These are phyloP conservation scores for Pichia californica DNA, from an alignment of 805 yeast genomes.

Conservation along the genomic window DNA sequence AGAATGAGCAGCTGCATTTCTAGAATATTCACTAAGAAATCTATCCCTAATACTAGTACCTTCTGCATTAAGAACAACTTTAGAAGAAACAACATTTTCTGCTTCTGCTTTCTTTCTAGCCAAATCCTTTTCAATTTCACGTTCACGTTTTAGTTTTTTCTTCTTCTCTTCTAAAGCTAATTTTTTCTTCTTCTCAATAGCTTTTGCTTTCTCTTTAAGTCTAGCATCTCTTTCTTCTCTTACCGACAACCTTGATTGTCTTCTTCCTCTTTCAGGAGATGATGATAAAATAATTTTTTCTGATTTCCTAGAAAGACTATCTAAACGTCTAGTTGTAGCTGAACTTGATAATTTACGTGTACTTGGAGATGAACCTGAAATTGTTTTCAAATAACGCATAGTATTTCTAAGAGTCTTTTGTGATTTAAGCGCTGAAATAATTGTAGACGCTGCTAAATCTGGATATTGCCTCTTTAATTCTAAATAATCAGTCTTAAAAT, in stretches of 20 bases:
- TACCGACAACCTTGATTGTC: too few species aligned
- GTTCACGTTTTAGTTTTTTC: not conserved
- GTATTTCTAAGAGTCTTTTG: constrained; percentile 30
- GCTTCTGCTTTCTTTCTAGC: constrained; percentile 14
- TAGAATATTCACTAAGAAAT: constrained; percentile 8
- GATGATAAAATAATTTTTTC: constrained; percentile 13
- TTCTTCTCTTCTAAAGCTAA: not conserved
- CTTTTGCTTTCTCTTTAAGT: not conserved
- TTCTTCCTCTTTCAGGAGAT: not conserved
- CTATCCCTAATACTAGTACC: constrained; percentile 20
- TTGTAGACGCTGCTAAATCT: constrained; percentile 22
- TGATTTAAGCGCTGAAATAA: constrained; percentile 27
- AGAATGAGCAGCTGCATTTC: not conserved
- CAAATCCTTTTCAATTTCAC: not conserved
- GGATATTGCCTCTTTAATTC: constrained; percentile 31
- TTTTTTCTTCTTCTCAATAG: constrained; percentile 8
- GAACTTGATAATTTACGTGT: too few species aligned
- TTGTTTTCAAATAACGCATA: constrained; percentile 21
- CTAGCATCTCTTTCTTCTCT: too few species aligned
- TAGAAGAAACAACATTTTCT: constrained; percentile 23
- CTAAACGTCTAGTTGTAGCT: constrained; percentile 1
- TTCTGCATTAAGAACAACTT: constrained; percentile 17
- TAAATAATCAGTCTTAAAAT: constrained; percentile 19
- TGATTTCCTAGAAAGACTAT: constrained; percentile 9
- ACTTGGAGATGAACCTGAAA: not conserved